Base-by-base conservation (phyloP, 768 basidiomycete species). In the Pulveroboletus sp. region DNA sequence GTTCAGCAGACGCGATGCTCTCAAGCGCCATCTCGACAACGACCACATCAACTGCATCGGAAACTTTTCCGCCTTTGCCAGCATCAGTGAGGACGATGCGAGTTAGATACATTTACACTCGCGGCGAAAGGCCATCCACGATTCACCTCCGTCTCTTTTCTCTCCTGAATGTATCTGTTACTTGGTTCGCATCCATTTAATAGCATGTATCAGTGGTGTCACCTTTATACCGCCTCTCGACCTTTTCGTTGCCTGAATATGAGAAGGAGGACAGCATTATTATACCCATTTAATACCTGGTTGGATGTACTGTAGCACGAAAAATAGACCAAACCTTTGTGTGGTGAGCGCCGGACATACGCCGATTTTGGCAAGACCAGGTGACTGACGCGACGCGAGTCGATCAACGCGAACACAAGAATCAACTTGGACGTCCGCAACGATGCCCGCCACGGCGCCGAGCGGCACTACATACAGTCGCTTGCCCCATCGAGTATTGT, bases 11-110 rank as follows among this genome's bases (percentile, higher is more conserved):
- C 65, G 64, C 47, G 71, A 73, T 47, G 72, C 71, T 26, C 67
- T 73, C 50, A 72, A 73, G 56, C 64, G 71, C 41, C 72, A 72
- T 54, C 67, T 71, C 20, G 66, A 70, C 45, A 70, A 70, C 41
- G 60, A 67, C 8, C 68, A 67, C 16, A 69, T 70, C 41, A 52
- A 19, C 11, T 70, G 70, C 48, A 43, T 70, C 16, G 69, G 69
- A 16, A 53, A 70, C 43, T 63, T 69, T 51, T 51, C 60, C 30
- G 56, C 50, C 10, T 68, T 69, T 26, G 58, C 63, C 16, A 60
- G n/a, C 31, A 41, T 61, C 17, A 54, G 47, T n/a, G 63, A 65
- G 29, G 64, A 69, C 14, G 63, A 63, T 12, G 27, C n/a, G 11
- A 17, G 7, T 35, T 59, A 62, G 42, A 56, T 35, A 6, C 10